These are phyloP conservation scores for Leucocoprinus sp. DNA, from an alignment of 768 basidiomycete genomes.

Conservation along the genomic window DNA sequence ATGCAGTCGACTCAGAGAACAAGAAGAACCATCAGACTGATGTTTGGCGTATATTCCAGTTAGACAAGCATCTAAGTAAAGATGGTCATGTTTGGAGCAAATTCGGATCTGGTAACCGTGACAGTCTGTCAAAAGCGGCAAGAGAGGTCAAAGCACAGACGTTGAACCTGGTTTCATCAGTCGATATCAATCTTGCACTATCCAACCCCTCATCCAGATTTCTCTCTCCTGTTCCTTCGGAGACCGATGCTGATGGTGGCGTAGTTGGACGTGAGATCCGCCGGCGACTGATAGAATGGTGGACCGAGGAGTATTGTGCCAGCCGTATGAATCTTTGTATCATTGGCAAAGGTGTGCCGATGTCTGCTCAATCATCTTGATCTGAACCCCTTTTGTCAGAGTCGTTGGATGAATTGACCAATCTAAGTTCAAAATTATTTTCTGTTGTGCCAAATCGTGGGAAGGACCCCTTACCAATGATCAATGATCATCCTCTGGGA, in stretches of 20 bases:
- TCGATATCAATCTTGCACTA: constrained; percentile 32
- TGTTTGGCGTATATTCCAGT: constrained; percentile 90
- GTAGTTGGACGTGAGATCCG: constrained; percentile 72
- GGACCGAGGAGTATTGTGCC: constrained; percentile 74
- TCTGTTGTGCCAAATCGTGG: constrained; percentile 64
- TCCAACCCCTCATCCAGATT: constrained; percentile 33
- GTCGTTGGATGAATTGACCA: constrained; percentile 63
- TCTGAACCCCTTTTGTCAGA: constrained; percentile 33
- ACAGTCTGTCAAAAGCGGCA: constrained; percentile 60
- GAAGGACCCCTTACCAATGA: constrained; percentile 49
- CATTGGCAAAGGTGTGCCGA: constrained; percentile 59
- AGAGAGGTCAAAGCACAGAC: constrained; percentile 44
- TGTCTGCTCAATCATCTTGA: neutral
- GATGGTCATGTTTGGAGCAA: constrained; percentile 82
- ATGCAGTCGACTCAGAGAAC: constrained; percentile 95
- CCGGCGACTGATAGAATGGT: constrained; percentile 78
- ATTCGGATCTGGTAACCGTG: constrained; percentile 83
- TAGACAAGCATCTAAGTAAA: constrained; percentile 81
- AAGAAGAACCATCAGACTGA: constrained; percentile 92
- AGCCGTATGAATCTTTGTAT: constrained; percentile 75
- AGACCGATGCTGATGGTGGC: constrained; percentile 68
- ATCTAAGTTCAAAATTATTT: constrained; percentile 56
- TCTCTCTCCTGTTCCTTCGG: constrained; percentile 23
- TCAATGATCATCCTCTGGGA: constrained; percentile 72
- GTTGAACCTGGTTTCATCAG: constrained; percentile 17